Evolutionary conservation across 495 filamentous ascomycete species (phyloP), one percentile per base, ranked within the genome.

Genomic region (Penicillium salamii): DNA sequence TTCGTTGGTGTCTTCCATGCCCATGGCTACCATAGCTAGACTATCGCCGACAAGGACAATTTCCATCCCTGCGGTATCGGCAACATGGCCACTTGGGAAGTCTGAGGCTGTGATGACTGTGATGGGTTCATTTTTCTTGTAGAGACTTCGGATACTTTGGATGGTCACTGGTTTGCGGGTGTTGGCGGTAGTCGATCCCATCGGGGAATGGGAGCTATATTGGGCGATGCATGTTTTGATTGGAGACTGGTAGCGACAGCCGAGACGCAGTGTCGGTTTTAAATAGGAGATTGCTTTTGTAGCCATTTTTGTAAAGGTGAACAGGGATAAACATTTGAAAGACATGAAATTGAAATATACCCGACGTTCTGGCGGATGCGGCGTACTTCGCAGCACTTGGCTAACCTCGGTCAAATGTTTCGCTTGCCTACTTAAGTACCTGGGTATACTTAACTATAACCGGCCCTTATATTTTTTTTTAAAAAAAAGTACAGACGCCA

Each of bases 91-190:
- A 55, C 84, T 90, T 4, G 95, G 95, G 59, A 97, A 99, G 65
- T 99, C 95, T 66, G 97, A 89, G 14, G 95, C 95, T 1, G 95
- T 99, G 53, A 97, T 83, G 83, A 97, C 87, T 41, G 88, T 84
- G 63, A 99, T 99, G 44, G 93, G 92, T 55, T 95, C 90, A 32
- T 83, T 79, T 57, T 84, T 88, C 57, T 78, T 82, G 68, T 96
- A 84, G 56, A 97, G 77, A 15, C 74, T 77, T 40, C 80, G 84
- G 31, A 97, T 71, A 26, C 82, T 88, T 55, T 82, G 80, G 53
- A 96, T 69, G 13, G 91, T 97, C 44, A 95, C 81, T 62, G 92
- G 91, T 68, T 93, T 95, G 44, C 90, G 75, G 0, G 78, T 68
- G 33, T 72, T 77, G 36, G 35, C 12, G 12, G 80, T 59, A 7